phyloP scores from a whole-genome alignment of 1,139 yeast genomes.

The Hansenula lynferdii region DNA sequence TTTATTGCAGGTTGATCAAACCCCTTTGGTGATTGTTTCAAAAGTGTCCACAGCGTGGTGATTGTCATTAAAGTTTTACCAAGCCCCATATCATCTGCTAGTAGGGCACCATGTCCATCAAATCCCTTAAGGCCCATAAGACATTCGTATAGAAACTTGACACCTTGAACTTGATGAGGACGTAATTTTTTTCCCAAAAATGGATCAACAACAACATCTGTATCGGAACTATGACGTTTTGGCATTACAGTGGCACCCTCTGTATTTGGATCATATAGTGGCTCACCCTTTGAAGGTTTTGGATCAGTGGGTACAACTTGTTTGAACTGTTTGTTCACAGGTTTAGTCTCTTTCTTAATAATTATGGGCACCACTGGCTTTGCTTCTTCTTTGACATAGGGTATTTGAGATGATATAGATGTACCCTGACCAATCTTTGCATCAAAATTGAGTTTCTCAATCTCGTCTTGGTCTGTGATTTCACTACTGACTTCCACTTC shows the following conservation, averaged over 20 bases:
- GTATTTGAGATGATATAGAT: neutral
- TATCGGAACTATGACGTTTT: constrained; percentile 27
- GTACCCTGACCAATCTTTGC: constrained; percentile 10
- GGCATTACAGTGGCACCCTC: constrained; percentile 44
- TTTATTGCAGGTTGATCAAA: constrained; percentile 32
- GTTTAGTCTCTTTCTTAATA: neutral
- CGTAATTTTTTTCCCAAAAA: constrained; percentile 49
- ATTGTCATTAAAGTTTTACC: constrained; percentile 93
- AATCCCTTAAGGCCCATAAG: constrained; percentile 64
- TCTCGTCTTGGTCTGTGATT: constrained; percentile 21
- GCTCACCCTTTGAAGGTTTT: constrained; percentile 20
- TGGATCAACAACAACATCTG: constrained; percentile 73
- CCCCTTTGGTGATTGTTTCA: constrained; percentile 63
- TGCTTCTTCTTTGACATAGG: constrained; percentile 1
- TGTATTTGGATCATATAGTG: constrained; percentile 36
- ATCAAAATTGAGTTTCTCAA: constrained; percentile 13
- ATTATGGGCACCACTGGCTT: neutral
- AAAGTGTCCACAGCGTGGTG: constrained; percentile 74
- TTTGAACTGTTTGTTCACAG: constrained; percentile 15
- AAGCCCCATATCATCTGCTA: constrained; percentile 97
- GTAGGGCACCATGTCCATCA: constrained; percentile 59
- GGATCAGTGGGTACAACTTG: constrained; percentile 13
- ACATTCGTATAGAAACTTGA: constrained; percentile 74
- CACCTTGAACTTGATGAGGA: constrained; percentile 85
- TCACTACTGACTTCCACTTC: constrained; percentile 54